Conservation (phyloP, 1,284 basidiomycete species). For the Cryptococcus neoformans region DNA sequence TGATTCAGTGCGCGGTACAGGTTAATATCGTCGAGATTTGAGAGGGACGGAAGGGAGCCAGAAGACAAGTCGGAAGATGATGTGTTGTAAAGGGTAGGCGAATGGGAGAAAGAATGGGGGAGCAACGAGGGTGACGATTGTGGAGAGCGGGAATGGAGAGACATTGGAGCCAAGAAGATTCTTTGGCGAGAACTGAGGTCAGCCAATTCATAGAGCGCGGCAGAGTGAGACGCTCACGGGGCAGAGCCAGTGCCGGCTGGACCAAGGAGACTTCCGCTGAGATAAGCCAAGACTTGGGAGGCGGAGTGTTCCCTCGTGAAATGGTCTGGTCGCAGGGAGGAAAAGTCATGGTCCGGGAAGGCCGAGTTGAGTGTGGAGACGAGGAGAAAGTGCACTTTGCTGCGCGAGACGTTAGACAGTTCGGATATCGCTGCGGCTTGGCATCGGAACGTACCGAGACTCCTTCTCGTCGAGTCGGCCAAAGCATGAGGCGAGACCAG, state of each 20-base stretch:
- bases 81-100: slow-evolving; percentile 38
- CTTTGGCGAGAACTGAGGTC: background rate
- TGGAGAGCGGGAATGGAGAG: background rate
- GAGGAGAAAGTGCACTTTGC: slow-evolving; percentile 61
- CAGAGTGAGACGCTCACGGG: slow-evolving; percentile 20
- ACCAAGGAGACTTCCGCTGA: slow-evolving; percentile 31
- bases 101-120: background rate
- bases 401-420: background rate
- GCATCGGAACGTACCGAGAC: slow-evolving; percentile 34
- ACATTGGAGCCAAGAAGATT: background rate
- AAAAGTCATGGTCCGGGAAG: slow-evolving; percentile 97
- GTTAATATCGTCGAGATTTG: slow-evolving; percentile 62
- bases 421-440: background rate
- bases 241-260: slow-evolving; percentile 20
- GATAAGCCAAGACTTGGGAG: slow-evolving; percentile 46
- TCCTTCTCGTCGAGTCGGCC: slow-evolving; percentile 49
- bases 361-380: slow-evolving; percentile 96
- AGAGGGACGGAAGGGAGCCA: slow-evolving; percentile 32
- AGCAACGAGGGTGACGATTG: background rate
- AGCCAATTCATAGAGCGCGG: background rate
- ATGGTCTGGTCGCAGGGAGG: slow-evolving; percentile 83
- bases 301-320: slow-evolving; percentile 79
- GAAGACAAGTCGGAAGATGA: slow-evolving; percentile 51
- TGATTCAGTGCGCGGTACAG: slow-evolving; percentile 86
- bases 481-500: slow-evolving; percentile 46